These are phyloP conservation scores for Heliamphora exappendiculata DNA, from an alignment of 148 eudicot species.

Conservation along the genomic window DNA sequence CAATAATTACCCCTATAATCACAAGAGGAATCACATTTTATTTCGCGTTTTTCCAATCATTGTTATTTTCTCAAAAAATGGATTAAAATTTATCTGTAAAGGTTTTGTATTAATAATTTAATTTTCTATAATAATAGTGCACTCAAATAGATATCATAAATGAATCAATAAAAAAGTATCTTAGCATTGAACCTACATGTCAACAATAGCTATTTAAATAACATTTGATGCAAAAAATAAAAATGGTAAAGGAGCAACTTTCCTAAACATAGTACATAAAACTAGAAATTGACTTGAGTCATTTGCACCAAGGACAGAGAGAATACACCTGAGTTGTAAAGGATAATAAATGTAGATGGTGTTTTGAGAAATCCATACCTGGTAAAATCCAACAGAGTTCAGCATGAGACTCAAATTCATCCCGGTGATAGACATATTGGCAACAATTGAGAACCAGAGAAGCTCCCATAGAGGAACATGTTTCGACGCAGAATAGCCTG, in stretches of 20 bases:
- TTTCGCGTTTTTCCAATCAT: background rate
- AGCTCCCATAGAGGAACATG: constrained; percentile 84
- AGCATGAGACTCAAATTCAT: constrained; percentile 91
- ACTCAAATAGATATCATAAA: background rate
- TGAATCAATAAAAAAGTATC: background rate
- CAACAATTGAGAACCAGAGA: constrained; percentile 76
- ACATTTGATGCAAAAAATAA: background rate
- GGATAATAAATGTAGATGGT: background rate
- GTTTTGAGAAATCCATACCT: constrained; percentile 34
- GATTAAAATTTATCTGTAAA: background rate
- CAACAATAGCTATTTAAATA: background rate
- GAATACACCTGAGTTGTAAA: background rate
- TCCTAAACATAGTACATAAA: background rate
- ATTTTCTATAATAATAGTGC: background rate
- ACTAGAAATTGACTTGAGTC: background rate
- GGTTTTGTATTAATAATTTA: background rate
- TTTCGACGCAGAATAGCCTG: constrained; percentile 66
- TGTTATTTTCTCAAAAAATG: background rate
- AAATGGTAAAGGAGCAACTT: background rate
- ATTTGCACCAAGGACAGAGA: background rate
- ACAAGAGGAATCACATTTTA: background rate
- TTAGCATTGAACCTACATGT: background rate
- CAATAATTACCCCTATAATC: too few relatives aligned
- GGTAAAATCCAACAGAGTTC: constrained; percentile 89
- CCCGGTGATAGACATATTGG: constrained; percentile 78